These are phyloP conservation scores for Pulveroboletus frians DNA, from an alignment of 768 basidiomycete species.

Conservation along the genomic window DNA sequence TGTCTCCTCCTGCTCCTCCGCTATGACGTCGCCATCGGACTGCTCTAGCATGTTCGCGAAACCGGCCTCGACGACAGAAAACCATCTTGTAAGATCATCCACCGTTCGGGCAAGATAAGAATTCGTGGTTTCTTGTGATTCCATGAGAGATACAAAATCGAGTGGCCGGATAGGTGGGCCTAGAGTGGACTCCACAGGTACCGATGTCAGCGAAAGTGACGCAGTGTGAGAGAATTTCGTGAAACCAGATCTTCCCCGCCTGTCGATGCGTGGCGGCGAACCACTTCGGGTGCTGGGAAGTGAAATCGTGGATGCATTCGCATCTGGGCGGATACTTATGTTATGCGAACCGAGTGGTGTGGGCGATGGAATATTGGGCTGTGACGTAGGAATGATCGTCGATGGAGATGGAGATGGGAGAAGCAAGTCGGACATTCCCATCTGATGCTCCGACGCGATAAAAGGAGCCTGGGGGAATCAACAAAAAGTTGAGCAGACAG, in stretches of 20 bases:
- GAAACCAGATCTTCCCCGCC: constrained; percentile 18
- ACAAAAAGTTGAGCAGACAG: neutral
- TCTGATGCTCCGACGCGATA: constrained; percentile 62
- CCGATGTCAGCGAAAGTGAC: constrained; percentile 32
- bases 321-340: constrained; percentile 25
- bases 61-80: constrained; percentile 68
- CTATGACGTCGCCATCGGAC: constrained; percentile 47
- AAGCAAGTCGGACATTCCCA: constrained; percentile 62
- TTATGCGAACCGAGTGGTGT: constrained; percentile 33
- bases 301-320: constrained; percentile 37
- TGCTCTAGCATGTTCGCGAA: constrained; percentile 61
- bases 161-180: constrained; percentile 56
- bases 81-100: constrained; percentile 71
- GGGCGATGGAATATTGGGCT: constrained; percentile 34
- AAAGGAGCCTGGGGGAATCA: constrained; percentile 48
- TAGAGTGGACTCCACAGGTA: constrained; percentile 26
- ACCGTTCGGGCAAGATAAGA: constrained; percentile 67
- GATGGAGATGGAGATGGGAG: constrained; percentile 79
- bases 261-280: constrained; percentile 25
- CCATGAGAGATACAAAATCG: constrained; percentile 57
- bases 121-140: constrained; percentile 55
- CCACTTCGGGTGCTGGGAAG: constrained; percentile 34
- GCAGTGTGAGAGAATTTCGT: constrained; percentile 28
- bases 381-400: constrained; percentile 34
- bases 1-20: constrained; percentile 57